Evolutionary conservation across 495 filamentous ascomycete species (phyloP).

Genomic region (Neurospora sp.): DNA sequence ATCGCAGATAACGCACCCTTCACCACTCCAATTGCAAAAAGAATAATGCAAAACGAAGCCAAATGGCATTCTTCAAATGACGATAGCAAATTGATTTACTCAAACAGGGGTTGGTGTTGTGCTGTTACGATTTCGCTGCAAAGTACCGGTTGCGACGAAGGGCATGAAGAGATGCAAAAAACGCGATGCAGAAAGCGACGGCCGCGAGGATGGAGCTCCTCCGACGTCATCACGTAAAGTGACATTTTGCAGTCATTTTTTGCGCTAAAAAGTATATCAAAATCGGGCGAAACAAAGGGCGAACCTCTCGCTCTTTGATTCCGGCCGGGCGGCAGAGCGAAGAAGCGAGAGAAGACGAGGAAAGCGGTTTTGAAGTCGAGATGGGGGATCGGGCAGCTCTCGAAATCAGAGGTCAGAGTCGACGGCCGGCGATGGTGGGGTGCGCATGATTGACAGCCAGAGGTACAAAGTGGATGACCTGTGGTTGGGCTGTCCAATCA

Average conservation of each 20-base stretch:
- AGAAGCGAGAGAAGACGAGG: conserved; percentile 25
- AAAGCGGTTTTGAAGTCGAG: neutral
- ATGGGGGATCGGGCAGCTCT: conserved; percentile 22
- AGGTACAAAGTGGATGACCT: conserved; percentile 29
- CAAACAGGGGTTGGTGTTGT: conserved; percentile 24
- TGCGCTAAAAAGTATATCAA: conserved; percentile 12
- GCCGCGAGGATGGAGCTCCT: neutral
- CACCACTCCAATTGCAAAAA: neutral
- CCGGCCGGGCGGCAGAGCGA: conserved; percentile 7
- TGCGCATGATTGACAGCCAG: conserved; percentile 27
- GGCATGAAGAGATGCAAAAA: conserved; percentile 17
- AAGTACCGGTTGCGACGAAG: conserved; percentile 6
- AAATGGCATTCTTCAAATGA: conserved; percentile 12
- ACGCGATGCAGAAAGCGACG: conserved; percentile 11
- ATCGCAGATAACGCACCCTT: neutral
- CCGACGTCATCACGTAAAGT: neutral
- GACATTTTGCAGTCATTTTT: neutral
- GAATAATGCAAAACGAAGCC: conserved; percentile 14
- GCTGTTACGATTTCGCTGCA: conserved; percentile 26
- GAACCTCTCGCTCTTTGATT: neutral
- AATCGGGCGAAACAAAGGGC: conserved; percentile 7
- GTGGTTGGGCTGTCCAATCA: conserved; percentile 33
- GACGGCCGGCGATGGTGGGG: conserved; percentile 17
- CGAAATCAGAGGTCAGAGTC: conserved; percentile 25
- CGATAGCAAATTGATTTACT: conserved; percentile 1